Evolutionary conservation across 768 basidiomycete genomes (phyloP).

Genomic region (Rhodotorula graminis): DNA sequence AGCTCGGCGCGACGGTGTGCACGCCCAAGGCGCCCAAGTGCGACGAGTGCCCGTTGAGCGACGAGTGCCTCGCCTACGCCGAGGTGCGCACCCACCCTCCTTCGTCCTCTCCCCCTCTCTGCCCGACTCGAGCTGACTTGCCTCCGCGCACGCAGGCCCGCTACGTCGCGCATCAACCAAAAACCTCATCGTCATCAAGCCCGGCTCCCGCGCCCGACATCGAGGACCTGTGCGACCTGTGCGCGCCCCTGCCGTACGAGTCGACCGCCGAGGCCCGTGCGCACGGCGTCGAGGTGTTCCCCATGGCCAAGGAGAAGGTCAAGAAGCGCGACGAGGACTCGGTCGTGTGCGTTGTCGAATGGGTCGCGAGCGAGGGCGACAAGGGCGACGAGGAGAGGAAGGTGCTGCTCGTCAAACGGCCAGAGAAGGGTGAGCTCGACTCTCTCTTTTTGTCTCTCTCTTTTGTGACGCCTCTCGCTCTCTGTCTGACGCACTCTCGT

Average conservation of each 20-base stretch:
- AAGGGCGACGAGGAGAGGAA: slow-evolving; percentile 51
- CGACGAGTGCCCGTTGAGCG: slow-evolving; percentile 62
- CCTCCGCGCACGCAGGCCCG: neutral
- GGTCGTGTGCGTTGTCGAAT: slow-evolving; percentile 79
- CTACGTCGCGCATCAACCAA: slow-evolving; percentile 8
- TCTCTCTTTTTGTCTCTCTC: no score
- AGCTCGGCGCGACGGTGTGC: slow-evolving; percentile 89
- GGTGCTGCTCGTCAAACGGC: slow-evolving; percentile 74
- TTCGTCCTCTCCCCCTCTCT: neutral
- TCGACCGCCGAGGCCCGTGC: slow-evolving; percentile 3
- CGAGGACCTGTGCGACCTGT: slow-evolving; percentile 69
- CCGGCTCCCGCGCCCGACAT: slow-evolving; percentile 53
- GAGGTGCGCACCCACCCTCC: slow-evolving; percentile 43
- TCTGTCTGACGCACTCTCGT: no score
- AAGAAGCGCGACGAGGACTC: slow-evolving; percentile 78
- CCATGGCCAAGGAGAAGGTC: slow-evolving; percentile 79
- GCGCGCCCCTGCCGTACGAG: slow-evolving; percentile 55
- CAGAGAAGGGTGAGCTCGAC: slow-evolving; percentile 63
- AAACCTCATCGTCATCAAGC: neutral
- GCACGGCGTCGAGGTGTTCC: slow-evolving; percentile 64
- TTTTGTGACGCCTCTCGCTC: no score
- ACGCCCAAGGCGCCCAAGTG: slow-evolving; percentile 71
- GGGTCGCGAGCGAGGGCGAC: slow-evolving; percentile 48
- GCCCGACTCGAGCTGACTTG: neutral
- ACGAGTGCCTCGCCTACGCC: slow-evolving; percentile 64